Conservation (phyloP, 192 early-diverging fungal genomes). For the Coemansia sp. region DNA sequence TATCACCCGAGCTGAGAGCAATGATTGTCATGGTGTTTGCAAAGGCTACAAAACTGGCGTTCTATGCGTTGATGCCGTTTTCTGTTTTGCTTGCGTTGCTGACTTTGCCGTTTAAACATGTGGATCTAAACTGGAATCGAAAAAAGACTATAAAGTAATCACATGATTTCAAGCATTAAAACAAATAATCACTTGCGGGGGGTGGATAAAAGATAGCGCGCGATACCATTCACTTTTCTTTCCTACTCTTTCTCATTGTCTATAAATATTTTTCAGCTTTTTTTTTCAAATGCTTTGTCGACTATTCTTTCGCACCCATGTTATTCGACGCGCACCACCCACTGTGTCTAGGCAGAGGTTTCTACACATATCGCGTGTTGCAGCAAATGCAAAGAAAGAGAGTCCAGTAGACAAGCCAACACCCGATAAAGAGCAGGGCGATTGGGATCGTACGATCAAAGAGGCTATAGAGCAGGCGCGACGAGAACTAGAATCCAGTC, state of each 20-base stretch:
- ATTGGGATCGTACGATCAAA: slow-evolving; percentile 40
- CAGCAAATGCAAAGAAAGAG: not conserved
- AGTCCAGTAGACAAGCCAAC: not conserved
- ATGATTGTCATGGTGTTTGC: slow-evolving; percentile 50
- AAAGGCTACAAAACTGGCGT: slow-evolving; percentile 52
- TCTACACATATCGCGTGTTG: not conserved
- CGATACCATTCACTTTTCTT: not conserved
- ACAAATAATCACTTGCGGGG: not conserved
- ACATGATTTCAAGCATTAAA: not conserved
- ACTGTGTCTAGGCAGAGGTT: not conserved
- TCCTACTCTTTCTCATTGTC: slow-evolving; percentile 7
- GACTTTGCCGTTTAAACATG: slow-evolving; percentile 32
- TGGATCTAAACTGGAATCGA: slow-evolving; percentile 38
- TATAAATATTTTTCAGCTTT: not conserved
- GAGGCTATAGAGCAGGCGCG: slow-evolving; percentile 46
- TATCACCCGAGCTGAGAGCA: slow-evolving; percentile 35
- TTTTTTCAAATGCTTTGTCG: slow-evolving; percentile 3
- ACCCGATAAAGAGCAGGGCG: slow-evolving; percentile 9
- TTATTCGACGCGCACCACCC: not conserved
- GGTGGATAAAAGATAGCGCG: not conserved
- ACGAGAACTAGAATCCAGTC: slow-evolving; percentile 13
- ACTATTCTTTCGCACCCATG: not conserved
- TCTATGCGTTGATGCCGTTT: slow-evolving; percentile 58
- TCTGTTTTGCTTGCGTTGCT: slow-evolving; percentile 21
- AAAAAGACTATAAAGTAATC: slow-evolving; percentile 34